Evolutionary conservation across 495 filamentous ascomycete species (phyloP), one percentile per base, ranked within the genome.

Genomic region (Pseudoneurospora amorphoporcata): DNA sequence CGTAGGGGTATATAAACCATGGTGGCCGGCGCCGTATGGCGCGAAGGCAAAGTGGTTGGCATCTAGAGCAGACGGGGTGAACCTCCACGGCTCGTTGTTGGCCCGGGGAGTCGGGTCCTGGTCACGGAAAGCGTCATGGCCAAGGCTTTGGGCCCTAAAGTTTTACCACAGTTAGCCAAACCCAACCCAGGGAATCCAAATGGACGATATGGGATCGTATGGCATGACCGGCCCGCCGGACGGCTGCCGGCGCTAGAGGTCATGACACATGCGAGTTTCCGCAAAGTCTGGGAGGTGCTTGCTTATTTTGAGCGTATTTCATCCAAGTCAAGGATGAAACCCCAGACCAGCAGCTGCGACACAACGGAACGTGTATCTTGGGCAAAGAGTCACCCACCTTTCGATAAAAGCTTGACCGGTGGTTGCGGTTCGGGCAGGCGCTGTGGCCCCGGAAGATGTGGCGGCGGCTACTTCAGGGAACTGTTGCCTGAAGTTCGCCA

Each of bases 21-120:
- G 88, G 70, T 97, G 93, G 76, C 90, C 92, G 32, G 12, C 53
- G 72, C 90, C 90, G 74, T 95, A 92, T 58, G 85, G 84, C 70
- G 89, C 83, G 82, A 97, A 97, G 5, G 89, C 87, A 75, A 94
- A 93, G 4, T 93, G 90, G 77, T 88, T 92, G 17, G 94, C 89
- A 74, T 98, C 95, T 77, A 98, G 86, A 40, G 94, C 86, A 23
- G 94, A 94, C 10, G 94, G 92, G 3, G 94, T 95, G 78, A 95
- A 95, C 68, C 92, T 86, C 86, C 94, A 92, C 71, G 86, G 86
- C 72, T 97, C 94, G 73, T 90, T 88, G 8, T 90, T 84, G 39
- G 89, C 91, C 76, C 89, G 88, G 5, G 93, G 92, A 1, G 92
- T 95, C 6, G 91, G 90, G 76, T 97, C 92, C 72, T 90, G 87